Conservation (phyloP, 2,329 filamentous ascomycete genomes). For the Rutstroemia sp. region DNA sequence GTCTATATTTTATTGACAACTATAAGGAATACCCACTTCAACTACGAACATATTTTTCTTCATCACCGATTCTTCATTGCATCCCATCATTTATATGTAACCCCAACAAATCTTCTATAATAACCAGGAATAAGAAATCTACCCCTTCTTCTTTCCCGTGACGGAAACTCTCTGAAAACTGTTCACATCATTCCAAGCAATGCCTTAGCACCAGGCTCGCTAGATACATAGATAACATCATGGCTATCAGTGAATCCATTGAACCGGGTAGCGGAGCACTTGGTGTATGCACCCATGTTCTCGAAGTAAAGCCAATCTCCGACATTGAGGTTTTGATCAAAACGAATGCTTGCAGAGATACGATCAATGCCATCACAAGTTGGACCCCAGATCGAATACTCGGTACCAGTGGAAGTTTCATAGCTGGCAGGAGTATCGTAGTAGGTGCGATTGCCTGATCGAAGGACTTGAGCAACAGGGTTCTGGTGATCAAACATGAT, state of each 20-base stretch:
- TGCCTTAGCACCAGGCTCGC: conserved; percentile 78
- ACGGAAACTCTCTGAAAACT: neutral
- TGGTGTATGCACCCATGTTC: conserved; percentile 97
- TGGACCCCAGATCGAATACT: conserved; percentile 97
- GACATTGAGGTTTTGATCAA: conserved; percentile 72
- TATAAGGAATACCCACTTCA: neutral
- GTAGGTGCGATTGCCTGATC: conserved; percentile 48
- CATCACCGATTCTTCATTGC: neutral
- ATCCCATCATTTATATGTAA: neutral
- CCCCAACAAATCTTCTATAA: neutral
- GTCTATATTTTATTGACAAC: neutral
- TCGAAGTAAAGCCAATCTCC: conserved; percentile 99
- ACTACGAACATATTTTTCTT: neutral
- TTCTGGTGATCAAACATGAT: conserved; percentile 99
- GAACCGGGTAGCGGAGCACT: conserved; percentile 95
- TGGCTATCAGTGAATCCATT: conserved; percentile 93
- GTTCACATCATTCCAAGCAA: conserved; percentile 41
- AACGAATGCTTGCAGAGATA: conserved; percentile 74
- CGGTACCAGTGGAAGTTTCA: conserved; percentile 46
- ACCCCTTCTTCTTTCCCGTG: neutral
- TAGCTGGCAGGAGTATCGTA: conserved; percentile 49
- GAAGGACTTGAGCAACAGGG: conserved; percentile 75
- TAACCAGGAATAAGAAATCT: neutral
- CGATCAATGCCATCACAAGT: conserved; percentile 98
- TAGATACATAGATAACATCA: conserved; percentile 90